Evolutionary conservation across 495 filamentous ascomycete species (phyloP), one percentile per base, ranked within the genome.

Genomic region (Melanomma pulvis-pyrius): DNA sequence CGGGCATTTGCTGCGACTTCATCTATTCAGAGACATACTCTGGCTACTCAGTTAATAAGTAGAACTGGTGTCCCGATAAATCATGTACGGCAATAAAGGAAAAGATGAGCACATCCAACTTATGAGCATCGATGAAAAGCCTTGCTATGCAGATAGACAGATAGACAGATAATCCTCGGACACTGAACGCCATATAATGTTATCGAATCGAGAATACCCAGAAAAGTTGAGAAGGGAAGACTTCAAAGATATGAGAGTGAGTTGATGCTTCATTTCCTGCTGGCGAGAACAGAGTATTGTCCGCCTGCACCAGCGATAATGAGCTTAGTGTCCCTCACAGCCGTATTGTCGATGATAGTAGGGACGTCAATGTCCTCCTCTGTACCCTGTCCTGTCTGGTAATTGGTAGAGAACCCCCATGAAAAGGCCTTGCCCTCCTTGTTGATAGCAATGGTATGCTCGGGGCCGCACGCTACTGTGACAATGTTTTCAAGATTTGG

Each of bases 341-440:
- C 86, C 0, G 81, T 82, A 74, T 87, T 87, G 56, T 88, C 82
- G 55, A 92, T 85, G 22, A 81, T 70, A 0, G 82, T 89, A 0
- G 89, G 86, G 13, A 74, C 58, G 55, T 81, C 74, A 26, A 91
- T 77, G 65, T 88, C 86, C 19, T 86, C 84, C 1, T 75, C 78
- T 4, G 80, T 82, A 11, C 85, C 86, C 55, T 81, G 83, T 6
- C 88, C 89, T n/a, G 86, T 87, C 76, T 90, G 88, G 72, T 86
- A 88, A 63, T 82, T 84, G 47, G 75, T 78, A 24, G 80, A 84
- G 77, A 90, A 90, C 1, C 90, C 90, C 89, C 88, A 91, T 34
- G 81, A 81, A 74, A 84, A 90, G 6, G 86, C 88, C 48, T 80
- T 78, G 12, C 89, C 88, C 1, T 83, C 79, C 19, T 68, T 75